Evolutionary conservation across 2,329 filamentous ascomycete species (phyloP).

Genomic region (Diplodia scrobiculata): DNA sequence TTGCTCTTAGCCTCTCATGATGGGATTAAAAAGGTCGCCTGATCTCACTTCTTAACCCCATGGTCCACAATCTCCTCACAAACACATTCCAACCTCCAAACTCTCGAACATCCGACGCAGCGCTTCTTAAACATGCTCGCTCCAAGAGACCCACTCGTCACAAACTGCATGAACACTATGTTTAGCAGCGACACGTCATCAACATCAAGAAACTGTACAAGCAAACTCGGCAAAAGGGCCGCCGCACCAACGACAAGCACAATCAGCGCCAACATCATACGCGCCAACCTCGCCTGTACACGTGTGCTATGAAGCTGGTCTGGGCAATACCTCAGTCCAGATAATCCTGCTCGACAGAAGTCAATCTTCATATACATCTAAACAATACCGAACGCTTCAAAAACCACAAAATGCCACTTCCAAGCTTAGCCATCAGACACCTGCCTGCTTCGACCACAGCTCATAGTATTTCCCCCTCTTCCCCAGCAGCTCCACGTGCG

Average conservation of each 20-base stretch:
- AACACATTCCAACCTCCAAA: conserved; percentile 34
- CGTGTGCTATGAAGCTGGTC: conserved; percentile 55
- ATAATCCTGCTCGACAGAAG: no score
- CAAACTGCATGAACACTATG: conserved; percentile 43
- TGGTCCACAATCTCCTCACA: not conserved
- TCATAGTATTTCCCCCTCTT: conserved; percentile 68
- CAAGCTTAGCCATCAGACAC: no score
- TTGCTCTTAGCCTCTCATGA: not conserved
- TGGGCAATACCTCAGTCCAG: no score
- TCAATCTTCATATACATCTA: no score
- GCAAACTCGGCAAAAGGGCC: conserved; percentile 54
- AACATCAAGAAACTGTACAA: conserved; percentile 42
- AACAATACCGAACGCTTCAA: no score
- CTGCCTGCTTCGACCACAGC: conserved; percentile 66
- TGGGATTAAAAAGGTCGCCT: not conserved
- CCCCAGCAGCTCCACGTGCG: conserved; percentile 71
- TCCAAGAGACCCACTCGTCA: conserved; percentile 43
- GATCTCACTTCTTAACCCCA: not conserved
- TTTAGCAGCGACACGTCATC: conserved; percentile 23
- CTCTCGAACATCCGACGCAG: conserved; percentile 43
- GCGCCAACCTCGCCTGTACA: conserved; percentile 9
- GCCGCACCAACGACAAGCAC: not conserved
- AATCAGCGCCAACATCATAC: not conserved
- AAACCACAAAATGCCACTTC: no score
- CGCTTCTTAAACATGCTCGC: conserved; percentile 40